Evolutionary conservation across 371 early-diverging fungal species (phyloP).

Genomic region (Batkoa obscura): DNA sequence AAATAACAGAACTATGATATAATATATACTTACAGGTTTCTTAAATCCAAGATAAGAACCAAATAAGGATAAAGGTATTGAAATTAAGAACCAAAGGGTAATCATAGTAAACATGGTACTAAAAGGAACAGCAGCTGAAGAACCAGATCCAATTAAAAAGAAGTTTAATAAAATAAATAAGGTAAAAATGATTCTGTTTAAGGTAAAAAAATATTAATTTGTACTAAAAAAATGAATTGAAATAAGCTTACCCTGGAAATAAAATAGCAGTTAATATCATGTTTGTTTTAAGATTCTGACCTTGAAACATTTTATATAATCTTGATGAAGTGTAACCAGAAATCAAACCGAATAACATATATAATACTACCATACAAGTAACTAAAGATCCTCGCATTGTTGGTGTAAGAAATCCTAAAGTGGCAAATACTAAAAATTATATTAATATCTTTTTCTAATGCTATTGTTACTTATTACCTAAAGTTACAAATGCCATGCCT

Average conservation of each 20-base stretch:
- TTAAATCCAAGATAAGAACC: slow-evolving; percentile 90
- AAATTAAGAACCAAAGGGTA: slow-evolving; percentile 71
- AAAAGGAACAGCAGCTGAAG: slow-evolving; percentile 87
- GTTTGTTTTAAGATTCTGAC: slow-evolving; percentile 66
- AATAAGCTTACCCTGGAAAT: slow-evolving; percentile 50
- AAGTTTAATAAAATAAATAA: slow-evolving; percentile 68
- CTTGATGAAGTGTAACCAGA: slow-evolving; percentile 80
- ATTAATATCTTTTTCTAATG: background rate
- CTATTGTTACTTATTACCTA: slow-evolving; percentile 13
- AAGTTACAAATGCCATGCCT: slow-evolving; percentile 60
- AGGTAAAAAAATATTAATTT: slow-evolving; percentile 6
- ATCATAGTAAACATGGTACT: slow-evolving; percentile 72
- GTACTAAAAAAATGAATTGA: too few relatives aligned
- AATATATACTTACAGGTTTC: slow-evolving; percentile 22
- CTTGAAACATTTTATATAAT: slow-evolving; percentile 84
- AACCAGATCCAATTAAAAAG: slow-evolving; percentile 62
- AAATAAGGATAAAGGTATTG: slow-evolving; percentile 67
- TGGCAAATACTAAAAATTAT: slow-evolving; percentile 50
- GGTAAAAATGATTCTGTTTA: slow-evolving; percentile 31
- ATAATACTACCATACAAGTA: slow-evolving; percentile 77
- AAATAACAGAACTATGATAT: background rate
- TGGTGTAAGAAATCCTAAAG: slow-evolving; percentile 91
- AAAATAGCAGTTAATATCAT: slow-evolving; percentile 64
- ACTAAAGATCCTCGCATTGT: slow-evolving; percentile 82
- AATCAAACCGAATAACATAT: slow-evolving; percentile 64